Evolutionary conservation across 2,329 filamentous ascomycete species (phyloP).

Genomic region (Lecanicillium sp.): DNA sequence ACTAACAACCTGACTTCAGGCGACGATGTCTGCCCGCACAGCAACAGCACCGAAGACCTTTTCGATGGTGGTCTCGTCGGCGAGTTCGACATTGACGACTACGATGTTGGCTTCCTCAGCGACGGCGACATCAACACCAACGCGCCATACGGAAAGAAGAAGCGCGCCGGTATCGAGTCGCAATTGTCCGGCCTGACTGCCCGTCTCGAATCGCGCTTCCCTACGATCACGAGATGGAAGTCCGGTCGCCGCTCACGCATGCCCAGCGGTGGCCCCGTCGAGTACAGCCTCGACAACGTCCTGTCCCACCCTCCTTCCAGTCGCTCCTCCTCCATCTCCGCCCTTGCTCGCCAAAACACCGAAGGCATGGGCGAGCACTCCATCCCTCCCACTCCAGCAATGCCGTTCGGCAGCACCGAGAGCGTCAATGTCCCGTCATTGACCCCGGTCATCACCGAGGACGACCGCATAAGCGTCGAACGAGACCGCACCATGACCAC

Average conservation of each 20-base stretch:
- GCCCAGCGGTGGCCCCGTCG: conserved; percentile 62
- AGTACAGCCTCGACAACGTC: conserved; percentile 76
- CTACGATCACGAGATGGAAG: conserved; percentile 46
- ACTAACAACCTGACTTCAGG: conserved; percentile 36
- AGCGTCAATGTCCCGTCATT: conserved; percentile 41
- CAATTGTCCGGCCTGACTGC: conserved; percentile 57
- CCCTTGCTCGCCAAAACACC: conserved; percentile 42
- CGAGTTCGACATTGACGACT: conserved; percentile 47
- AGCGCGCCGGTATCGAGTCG: conserved; percentile 51
- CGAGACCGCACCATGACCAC: conserved; percentile 59
- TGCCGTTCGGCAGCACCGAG: conserved; percentile 56
- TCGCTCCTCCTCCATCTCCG: conserved; percentile 71
- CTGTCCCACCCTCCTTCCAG: conserved; percentile 65
- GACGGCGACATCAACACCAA: conserved; percentile 51
- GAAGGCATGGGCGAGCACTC: conserved; percentile 45
- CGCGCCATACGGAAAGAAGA: conserved; percentile 42
- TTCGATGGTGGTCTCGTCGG: conserved; percentile 32
- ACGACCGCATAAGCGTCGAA: conserved; percentile 42
- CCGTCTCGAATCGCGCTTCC: conserved; percentile 58
- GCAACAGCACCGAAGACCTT: conserved; percentile 37
- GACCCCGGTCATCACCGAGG: conserved; percentile 41
- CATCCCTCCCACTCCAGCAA: conserved; percentile 55
- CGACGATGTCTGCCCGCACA: conserved; percentile 56
- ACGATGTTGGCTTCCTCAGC: conserved; percentile 61
- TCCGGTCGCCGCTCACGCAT: conserved; percentile 39